These are phyloP conservation scores for Aspergillus flavus DNA, from an alignment of 2,329 filamentous ascomycete genomes.

Conservation along the genomic window DNA sequence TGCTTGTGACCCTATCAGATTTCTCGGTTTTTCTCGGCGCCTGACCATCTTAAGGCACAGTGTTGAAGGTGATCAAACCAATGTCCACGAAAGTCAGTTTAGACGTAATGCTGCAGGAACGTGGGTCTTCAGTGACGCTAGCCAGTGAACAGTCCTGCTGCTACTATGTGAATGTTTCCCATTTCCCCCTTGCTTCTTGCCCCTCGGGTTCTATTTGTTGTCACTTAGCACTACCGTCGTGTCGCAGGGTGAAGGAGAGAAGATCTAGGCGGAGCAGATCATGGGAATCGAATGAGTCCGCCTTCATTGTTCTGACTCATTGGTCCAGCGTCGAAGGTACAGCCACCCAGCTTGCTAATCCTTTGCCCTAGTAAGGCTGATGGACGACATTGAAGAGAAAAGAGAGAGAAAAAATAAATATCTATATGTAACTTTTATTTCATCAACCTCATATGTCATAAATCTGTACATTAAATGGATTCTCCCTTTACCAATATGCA, in stretches of 20 bases:
- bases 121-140: neutral
- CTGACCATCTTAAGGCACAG: constrained; percentile 1
- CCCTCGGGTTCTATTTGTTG: neutral
- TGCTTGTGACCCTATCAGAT: constrained; percentile 22
- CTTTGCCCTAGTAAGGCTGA: neutral
- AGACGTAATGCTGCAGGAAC: constrained; percentile 4
- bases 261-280: neutral
- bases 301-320: neutral
- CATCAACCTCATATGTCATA: neutral
- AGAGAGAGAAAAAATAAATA: neutral
- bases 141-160: neutral
- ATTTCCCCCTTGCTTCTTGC: neutral
- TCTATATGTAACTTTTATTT: neutral
- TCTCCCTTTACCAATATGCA: neutral
- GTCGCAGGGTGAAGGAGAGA: neutral
- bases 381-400: neutral
- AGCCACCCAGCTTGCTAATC: neutral
- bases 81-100: neutral
- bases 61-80: neutral
- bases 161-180: neutral
- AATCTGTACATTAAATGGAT: neutral
- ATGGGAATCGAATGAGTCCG: neutral
- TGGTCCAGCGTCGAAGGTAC: neutral
- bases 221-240: neutral
- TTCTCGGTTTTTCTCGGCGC: neutral